Conservation (phyloP, 257 asterid genomes). For the Solanum bulbocastanum region DNA sequence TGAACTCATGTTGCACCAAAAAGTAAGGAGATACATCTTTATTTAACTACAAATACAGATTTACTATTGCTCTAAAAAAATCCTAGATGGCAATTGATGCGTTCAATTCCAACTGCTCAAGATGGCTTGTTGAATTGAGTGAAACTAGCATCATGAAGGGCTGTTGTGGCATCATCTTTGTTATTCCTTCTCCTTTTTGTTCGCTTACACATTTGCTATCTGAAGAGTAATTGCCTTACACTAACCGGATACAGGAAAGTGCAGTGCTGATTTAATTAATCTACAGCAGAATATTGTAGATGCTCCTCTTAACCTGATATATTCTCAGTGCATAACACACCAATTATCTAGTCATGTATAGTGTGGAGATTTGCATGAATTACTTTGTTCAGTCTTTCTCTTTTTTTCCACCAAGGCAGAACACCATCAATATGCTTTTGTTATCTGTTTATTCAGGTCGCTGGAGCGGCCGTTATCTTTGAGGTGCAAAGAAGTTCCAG, state of each 20-base stretch:
- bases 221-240: neutral
- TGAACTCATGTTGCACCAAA: neutral
- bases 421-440: neutral
- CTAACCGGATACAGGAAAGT: neutral
- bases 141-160: neutral
- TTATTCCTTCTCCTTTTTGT: neutral
- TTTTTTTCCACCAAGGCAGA: neutral
- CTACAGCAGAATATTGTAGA: neutral
- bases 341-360: neutral
- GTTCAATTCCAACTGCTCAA: neutral
- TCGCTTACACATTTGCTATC: neutral
- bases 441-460: conserved; percentile 41
- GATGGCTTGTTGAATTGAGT: neutral
- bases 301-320: neutral
- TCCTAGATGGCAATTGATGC: neutral
- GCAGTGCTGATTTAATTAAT: neutral
- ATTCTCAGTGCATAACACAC: neutral
- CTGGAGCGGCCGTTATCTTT: conserved; percentile 53
- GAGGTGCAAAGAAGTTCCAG: conserved; percentile 81
- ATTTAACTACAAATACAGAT: neutral
- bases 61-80: neutral
- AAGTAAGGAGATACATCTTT: neutral
- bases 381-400: neutral
- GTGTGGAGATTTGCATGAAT: neutral
- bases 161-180: neutral